Evolutionary conservation across 345 rosid genomes (phyloP).

Genomic region (Citrus medica): DNA sequence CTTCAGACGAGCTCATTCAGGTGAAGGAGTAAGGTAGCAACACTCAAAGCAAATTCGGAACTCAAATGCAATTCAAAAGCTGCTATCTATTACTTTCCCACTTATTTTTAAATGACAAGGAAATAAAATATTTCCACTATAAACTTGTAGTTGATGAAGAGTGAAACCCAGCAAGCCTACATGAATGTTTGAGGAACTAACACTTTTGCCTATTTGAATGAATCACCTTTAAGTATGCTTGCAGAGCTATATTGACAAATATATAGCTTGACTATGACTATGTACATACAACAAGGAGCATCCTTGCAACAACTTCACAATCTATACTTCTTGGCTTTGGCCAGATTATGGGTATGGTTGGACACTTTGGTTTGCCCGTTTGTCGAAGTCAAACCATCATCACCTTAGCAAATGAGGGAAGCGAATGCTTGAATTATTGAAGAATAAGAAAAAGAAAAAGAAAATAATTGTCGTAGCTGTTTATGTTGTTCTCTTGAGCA

Average conservation of each 20-base stretch:
- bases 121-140: slow-evolving; percentile 1
- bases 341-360: not conserved
- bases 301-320: slow-evolving; percentile 8
- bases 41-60: not conserved
- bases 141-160: slow-evolving; percentile 2
- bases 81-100: slow-evolving; percentile 6
- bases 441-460: not conserved
- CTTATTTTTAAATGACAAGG: slow-evolving; percentile 14
- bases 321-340: slow-evolving; percentile 23
- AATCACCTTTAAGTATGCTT: not conserved
- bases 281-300: slow-evolving; percentile 9
- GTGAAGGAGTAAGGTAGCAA: not conserved
- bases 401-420: slow-evolving; percentile 3
- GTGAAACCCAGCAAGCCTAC: slow-evolving; percentile 24
- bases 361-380: not conserved
- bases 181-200: slow-evolving; percentile 2
- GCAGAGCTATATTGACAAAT: slow-evolving; percentile 18
- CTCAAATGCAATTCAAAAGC: not conserved
- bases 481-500: slow-evolving; percentile 55
- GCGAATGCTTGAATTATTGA: slow-evolving; percentile 1
- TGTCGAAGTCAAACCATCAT: not conserved
- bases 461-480: not conserved
- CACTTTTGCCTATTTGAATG: slow-evolving; percentile 6
- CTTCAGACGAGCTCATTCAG: not conserved
- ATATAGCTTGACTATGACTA: slow-evolving; percentile 11